A percentile compares a stretch with the other conserved stretches of the same genome.
These are phyloP conservation scores for Lepraria neglecta DNA, from an alignment of 495 filamentous ascomycete species.

Conservation along the genomic window DNA sequence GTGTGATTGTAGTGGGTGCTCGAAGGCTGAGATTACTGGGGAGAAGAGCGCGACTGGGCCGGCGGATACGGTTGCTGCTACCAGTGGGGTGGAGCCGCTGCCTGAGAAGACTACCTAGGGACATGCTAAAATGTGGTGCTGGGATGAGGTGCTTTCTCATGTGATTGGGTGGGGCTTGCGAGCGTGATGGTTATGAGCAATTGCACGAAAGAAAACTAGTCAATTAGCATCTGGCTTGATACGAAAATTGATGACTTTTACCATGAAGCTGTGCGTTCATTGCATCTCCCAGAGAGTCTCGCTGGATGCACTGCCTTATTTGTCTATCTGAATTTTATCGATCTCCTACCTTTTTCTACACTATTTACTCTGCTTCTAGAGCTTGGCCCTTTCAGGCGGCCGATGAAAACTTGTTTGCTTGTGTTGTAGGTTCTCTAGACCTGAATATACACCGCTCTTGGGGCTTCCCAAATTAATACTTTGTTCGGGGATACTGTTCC, in stretches of 20 bases:
- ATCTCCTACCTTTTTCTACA: too few relatives aligned
- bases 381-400: too few relatives aligned
- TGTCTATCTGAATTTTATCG: too few relatives aligned
- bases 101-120: conserved; percentile 25
- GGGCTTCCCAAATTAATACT: too few relatives aligned
- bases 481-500: too few relatives aligned
- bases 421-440: too few relatives aligned
- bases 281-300: too few relatives aligned
- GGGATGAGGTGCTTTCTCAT: not conserved
- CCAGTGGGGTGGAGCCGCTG: conserved; percentile 23
- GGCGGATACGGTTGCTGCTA: conserved; percentile 25
- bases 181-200: conserved; percentile 10
- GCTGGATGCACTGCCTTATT: too few relatives aligned
- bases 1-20: conserved; percentile 29
- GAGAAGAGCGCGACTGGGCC: conserved; percentile 29
- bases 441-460: too few relatives aligned
- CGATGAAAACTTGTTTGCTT: too few relatives aligned
- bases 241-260: not conserved
- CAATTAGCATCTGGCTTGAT: not conserved
- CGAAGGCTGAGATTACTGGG: conserved; percentile 22
- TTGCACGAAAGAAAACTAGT: not conserved
- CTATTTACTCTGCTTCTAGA: too few relatives aligned
- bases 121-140: too few relatives aligned
- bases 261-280: not conserved
- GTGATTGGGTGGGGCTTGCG: not conserved